Conservation (phyloP, 768 basidiomycete species). For the Mycena rebaudengoi region DNA sequence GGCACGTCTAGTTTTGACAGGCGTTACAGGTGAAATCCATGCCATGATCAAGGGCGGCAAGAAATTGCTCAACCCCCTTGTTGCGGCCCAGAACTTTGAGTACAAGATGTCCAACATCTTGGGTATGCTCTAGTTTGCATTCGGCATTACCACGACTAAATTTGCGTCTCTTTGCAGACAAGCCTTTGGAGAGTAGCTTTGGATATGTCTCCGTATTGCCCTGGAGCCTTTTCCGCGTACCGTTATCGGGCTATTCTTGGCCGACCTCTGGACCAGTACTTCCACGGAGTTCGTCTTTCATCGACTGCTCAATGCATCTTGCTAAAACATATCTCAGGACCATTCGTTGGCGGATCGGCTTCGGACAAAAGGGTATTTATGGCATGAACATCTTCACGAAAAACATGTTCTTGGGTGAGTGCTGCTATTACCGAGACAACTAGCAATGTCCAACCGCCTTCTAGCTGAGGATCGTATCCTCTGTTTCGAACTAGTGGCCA, state of each 20-base stretch:
- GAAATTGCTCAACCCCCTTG: slow-evolving; percentile 90
- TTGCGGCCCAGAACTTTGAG: slow-evolving; percentile 97
- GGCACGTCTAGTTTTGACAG: too few relatives aligned
- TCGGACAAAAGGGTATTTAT: slow-evolving; percentile 92
- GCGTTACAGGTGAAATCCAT: slow-evolving; percentile 94
- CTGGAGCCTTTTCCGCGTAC: slow-evolving; percentile 97
- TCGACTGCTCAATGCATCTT: too few relatives aligned
- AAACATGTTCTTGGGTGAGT: slow-evolving; percentile 86
- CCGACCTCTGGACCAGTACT: slow-evolving; percentile 85
- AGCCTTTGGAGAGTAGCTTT: slow-evolving; percentile 94
- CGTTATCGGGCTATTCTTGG: slow-evolving; percentile 93
- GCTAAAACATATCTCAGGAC: too few relatives aligned
- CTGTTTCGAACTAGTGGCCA: slow-evolving; percentile 96
- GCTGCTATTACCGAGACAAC: slow-evolving; percentile 26
- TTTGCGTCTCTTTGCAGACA: slow-evolving; percentile 57
- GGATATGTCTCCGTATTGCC: slow-evolving; percentile 96
- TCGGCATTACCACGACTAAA: not conserved
- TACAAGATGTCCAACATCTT: slow-evolving; percentile 99
- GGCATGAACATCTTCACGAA: slow-evolving; percentile 98
- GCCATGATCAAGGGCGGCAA: slow-evolving; percentile 95
- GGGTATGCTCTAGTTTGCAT: slow-evolving; percentile 53
- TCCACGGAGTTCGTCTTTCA: too few relatives aligned
- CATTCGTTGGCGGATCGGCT: slow-evolving; percentile 89
- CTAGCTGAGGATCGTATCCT: slow-evolving; percentile 94
- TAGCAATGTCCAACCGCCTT: slow-evolving; percentile 3